Percentiles rank a stretch among this genome's conserved stretches.
phyloP scores from a whole-genome alignment of 306 rosid genomes.

The Mucuna pruriens region DNA sequence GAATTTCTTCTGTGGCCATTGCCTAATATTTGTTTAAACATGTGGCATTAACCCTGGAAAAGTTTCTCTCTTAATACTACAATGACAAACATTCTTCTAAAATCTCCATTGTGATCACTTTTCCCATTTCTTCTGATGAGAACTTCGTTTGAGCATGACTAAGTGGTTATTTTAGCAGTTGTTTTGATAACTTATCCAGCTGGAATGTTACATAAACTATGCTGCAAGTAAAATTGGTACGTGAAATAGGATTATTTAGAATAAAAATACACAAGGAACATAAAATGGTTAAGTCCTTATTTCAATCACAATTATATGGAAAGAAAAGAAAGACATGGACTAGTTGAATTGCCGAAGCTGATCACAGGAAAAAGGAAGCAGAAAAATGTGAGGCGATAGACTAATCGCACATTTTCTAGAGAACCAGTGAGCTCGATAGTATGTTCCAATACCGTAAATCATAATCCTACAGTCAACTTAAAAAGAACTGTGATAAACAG shows the following conservation, averaged over 20 bases:
- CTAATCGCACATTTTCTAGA: background rate
- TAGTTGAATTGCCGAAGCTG: background rate
- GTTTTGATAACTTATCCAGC: background rate
- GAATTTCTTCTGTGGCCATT: background rate
- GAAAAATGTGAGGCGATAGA: background rate
- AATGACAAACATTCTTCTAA: background rate
- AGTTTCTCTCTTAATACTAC: background rate
- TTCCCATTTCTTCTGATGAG: background rate
- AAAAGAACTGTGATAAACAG: background rate
- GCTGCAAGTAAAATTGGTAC: background rate
- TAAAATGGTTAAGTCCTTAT: background rate
- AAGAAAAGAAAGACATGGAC: background rate
- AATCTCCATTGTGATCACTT: background rate
- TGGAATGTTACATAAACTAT: background rate
- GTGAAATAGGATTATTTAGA: background rate
- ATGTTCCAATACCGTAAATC: background rate
- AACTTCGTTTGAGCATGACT: background rate
- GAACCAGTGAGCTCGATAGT: background rate
- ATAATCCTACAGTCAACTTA: background rate
- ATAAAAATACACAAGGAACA: background rate
- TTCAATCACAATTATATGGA: background rate
- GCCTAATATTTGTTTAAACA: background rate
- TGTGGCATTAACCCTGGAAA: background rate
- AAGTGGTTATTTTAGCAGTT: background rate
- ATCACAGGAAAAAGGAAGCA: too few relatives aligned